Conservation (phyloP, 139 green algal species). For the Chlorella sp. region DNA sequence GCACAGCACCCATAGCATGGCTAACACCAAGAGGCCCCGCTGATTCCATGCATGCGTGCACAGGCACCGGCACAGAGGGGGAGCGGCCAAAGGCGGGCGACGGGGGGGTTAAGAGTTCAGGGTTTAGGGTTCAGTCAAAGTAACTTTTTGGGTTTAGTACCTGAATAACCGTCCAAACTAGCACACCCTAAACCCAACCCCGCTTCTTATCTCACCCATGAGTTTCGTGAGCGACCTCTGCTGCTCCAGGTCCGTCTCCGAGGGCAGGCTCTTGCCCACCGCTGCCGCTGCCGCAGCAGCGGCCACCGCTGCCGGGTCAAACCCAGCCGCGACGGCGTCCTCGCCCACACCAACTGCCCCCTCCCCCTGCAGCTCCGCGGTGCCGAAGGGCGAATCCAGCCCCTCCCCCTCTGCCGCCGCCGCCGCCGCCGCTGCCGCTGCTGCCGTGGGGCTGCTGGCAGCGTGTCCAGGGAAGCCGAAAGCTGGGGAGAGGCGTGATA, state of each 20-base stretch:
- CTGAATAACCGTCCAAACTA: too few species aligned
- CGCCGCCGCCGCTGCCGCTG: neutral
- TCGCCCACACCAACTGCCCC: neutral
- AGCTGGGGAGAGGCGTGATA: neutral
- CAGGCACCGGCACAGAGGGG: too few species aligned
- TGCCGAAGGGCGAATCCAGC: neutral
- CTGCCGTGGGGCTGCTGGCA: neutral
- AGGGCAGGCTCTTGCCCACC: neutral
- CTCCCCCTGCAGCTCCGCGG: neutral
- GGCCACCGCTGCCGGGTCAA: neutral
- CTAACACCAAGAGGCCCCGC: too few species aligned
- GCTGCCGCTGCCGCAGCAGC: neutral
- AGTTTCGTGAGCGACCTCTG: conserved; percentile 7
- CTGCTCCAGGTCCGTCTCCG: neutral
- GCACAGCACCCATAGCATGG: neutral
- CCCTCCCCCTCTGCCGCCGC: neutral
- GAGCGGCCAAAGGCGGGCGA: too few species aligned
- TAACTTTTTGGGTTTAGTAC: too few species aligned
- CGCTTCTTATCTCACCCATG: conserved; percentile 17
- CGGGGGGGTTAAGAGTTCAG: too few species aligned
- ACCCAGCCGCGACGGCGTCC: neutral
- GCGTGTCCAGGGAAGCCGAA: neutral
- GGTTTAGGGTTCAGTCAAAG: too few species aligned
- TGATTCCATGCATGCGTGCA: too few species aligned
- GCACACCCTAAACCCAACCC: too few species aligned